Percentiles rank a stretch among this genome's conserved stretches.
phyloP scores from a whole-genome alignment of 2,329 filamentous ascomycete species.

The Botrytis pseudocinerea region DNA sequence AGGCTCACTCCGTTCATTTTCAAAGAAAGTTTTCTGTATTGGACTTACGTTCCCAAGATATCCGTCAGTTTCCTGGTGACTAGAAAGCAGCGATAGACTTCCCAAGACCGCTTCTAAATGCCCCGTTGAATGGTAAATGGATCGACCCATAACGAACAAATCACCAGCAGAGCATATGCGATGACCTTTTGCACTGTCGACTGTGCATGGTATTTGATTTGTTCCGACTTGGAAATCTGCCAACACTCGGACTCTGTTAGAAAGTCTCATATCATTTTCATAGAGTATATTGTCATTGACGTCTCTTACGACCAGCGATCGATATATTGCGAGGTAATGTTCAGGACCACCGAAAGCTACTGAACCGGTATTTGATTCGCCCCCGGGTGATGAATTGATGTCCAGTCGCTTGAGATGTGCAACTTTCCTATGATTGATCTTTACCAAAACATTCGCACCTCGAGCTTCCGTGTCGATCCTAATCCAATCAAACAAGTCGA shows the following conservation, averaged over 20 bases:
- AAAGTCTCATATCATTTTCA: slow-evolving; percentile 9
- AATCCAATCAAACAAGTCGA: slow-evolving; percentile 12
- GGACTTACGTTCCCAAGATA: slow-evolving; percentile 12
- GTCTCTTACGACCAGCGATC: slow-evolving; percentile 9
- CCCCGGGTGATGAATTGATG: background rate
- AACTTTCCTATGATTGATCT: background rate
- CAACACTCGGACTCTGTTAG: background rate
- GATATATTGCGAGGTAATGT: slow-evolving; percentile 15
- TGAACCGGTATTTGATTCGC: slow-evolving; percentile 1
- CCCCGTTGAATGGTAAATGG: slow-evolving; percentile 8
- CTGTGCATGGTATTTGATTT: slow-evolving; percentile 15
- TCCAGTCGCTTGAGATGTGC: background rate
- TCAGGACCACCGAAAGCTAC: slow-evolving; percentile 6
- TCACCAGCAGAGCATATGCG: slow-evolving; percentile 13
- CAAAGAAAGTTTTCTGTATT: slow-evolving; percentile 15
- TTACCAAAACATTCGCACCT: slow-evolving; percentile 2
- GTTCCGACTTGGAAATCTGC: slow-evolving; percentile 10
- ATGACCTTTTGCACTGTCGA: slow-evolving; percentile 14
- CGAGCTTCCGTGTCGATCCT: slow-evolving; percentile 8
- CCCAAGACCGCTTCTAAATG: slow-evolving; percentile 8
- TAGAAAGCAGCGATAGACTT: slow-evolving; percentile 7
- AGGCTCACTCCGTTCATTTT: slow-evolving; percentile 2
- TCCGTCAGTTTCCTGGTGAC: background rate
- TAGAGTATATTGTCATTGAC: background rate
- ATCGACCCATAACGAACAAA: slow-evolving; percentile 8